phyloP scores from a whole-genome alignment of 192 early-diverging fungal species.

The Backusella psychrophila region DNA sequence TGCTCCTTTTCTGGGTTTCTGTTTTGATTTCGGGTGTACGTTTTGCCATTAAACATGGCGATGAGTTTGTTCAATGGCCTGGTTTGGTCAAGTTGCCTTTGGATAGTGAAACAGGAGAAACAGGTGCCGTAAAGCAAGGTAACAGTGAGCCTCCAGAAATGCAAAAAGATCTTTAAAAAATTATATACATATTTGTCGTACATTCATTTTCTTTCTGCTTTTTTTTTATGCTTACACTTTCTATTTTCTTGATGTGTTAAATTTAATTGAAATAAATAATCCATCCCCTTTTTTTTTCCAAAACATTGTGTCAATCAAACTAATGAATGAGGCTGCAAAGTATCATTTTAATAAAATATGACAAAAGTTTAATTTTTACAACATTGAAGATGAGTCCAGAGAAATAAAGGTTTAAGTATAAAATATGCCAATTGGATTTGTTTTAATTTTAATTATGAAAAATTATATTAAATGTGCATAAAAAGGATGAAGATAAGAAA shows the following conservation, averaged over 20 bases:
- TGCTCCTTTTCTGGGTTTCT: constrained; percentile 47
- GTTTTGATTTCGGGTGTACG: constrained; percentile 40
- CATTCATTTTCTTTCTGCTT: background rate
- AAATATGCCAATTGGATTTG: background rate
- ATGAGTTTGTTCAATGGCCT: constrained; percentile 53
- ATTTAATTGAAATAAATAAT: too few species aligned
- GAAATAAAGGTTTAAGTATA: background rate
- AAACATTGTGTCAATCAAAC: too few species aligned
- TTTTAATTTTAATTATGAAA: background rate
- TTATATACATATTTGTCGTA: background rate
- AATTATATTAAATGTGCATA: background rate
- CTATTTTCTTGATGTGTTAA: background rate
- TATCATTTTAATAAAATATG: too few species aligned
- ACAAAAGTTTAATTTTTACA: too few species aligned
- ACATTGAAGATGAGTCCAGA: background rate
- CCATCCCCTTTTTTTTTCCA: too few species aligned
- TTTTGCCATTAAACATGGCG: constrained; percentile 44
- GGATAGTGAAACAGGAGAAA: background rate
- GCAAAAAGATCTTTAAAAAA: background rate
- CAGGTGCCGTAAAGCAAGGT: background rate
- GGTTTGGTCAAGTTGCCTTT: constrained; percentile 22
- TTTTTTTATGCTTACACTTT: background rate
- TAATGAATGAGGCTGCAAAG: too few species aligned
- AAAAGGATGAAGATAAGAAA: background rate
- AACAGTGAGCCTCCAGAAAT: constrained; percentile 3